phyloP scores from a whole-genome alignment of 768 basidiomycete genomes.

The Termitomyces sp. region DNA sequence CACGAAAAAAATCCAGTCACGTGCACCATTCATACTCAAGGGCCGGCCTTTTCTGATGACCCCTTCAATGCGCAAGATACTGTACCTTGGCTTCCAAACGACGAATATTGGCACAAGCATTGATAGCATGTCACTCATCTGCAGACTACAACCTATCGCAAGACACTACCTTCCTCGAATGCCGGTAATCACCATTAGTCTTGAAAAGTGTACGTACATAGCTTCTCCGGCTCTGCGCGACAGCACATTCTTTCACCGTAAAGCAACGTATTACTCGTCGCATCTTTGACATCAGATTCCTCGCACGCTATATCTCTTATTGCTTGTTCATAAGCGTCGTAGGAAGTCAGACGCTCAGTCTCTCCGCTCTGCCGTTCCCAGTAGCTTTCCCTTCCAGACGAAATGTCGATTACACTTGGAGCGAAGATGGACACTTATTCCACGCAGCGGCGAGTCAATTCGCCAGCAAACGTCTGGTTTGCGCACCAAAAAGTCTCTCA shows the following conservation, averaged over 20 bases:
- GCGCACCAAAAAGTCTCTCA: constrained; percentile 20
- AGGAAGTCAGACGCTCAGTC: constrained; percentile 18
- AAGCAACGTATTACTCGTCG: not conserved
- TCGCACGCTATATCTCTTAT: not conserved
- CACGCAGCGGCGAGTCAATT: constrained; percentile 17
- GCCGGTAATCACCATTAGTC: not conserved
- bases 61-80: no score
- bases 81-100: not conserved
- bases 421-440: constrained; percentile 13
- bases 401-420: constrained; percentile 23
- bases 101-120: not conserved
- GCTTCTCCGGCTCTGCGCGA: no score
- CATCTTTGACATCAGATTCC: not conserved
- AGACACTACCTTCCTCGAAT: not conserved
- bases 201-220: no score
- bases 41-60: not conserved
- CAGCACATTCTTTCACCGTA: not conserved
- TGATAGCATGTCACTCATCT: not conserved
- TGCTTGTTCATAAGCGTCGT: constrained; percentile 3
- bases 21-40: not conserved
- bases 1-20: constrained; percentile 1
- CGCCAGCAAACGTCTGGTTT: constrained; percentile 37
- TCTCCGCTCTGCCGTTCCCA: no score
- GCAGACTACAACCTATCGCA: not conserved
- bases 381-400: no score